Base-by-base conservation (phyloP, 169 alveolate species). In the Babesia ovata region DNA sequence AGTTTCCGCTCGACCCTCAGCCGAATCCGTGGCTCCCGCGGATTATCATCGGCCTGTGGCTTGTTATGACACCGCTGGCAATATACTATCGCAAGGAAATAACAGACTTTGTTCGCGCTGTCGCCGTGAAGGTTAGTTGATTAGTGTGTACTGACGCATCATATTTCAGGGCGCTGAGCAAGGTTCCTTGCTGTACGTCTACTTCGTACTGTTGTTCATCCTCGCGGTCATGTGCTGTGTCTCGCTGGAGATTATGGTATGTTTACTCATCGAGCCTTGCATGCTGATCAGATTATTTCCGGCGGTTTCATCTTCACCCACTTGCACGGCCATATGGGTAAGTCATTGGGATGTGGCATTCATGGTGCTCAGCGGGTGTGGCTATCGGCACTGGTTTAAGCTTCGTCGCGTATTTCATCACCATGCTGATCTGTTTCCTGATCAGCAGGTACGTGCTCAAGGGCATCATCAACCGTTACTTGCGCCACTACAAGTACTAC, bases 221-320 rank as follows among this genome's bases (percentile, higher is more conserved):
- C n/a, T 42, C 62, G 28, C 74, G 33, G 84, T 81, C 21, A 36
- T 86, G 2, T 44, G 81, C 36, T 72, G 59, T 58, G 52, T 81
- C 60, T 73, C 88, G 21, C 42, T 62, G 14, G 88, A 81, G 28
- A 33, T 81, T 44, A 50, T 81, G 72, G 85, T 65, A 9, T 9
- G 84, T 74, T 33, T 33, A 6, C 39, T 6, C 10, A 6, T 33
- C 6, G 10, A 2, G 39, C 39, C 6, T 33, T 39, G 17, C 28
- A 10, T 49, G 29, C 26, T 13, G 50, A 45, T 45, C 60, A 74
- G 84, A 13, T 63, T 56, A 54, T 81, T 22, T 36, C 88, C n/a
- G 78, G 87, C 45, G 88, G 88, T 0, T 81, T 81, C 72, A 46
- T 81, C 22, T 81, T 62, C 73, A 42, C 88, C 10, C 84, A 74